These are phyloP conservation scores for Colletotrichum viniferum DNA, from an alignment of 2,329 filamentous ascomycete genomes.

Conservation along the genomic window DNA sequence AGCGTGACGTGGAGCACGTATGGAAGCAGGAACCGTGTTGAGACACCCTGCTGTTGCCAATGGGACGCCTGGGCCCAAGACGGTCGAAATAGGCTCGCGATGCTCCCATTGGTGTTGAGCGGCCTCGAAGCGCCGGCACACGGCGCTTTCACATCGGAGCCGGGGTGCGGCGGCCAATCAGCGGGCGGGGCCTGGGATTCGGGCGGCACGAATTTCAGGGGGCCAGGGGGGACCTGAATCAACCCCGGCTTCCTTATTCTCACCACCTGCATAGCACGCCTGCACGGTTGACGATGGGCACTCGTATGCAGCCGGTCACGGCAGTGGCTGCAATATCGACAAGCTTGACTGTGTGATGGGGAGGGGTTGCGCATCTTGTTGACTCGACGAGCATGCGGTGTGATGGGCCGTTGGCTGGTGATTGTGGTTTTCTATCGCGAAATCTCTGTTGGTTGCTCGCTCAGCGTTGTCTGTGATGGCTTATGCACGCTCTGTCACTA, in stretches of 20 bases:
- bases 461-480: neutral
- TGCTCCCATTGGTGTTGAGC: constrained; percentile 19
- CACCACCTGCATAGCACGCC: neutral
- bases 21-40: constrained; percentile 11
- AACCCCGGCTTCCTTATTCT: neutral
- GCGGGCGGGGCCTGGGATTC: neutral
- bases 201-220: constrained; percentile 15
- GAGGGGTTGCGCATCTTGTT: neutral
- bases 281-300: neutral
- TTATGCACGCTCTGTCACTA: constrained; percentile 5
- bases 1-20: neutral
- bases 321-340: constrained; percentile 9
- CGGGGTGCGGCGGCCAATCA: constrained; percentile 19
- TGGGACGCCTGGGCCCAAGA: neutral
- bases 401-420: neutral
- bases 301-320: neutral
- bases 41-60: neutral
- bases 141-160: constrained; percentile 21
- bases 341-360: constrained; percentile 2
- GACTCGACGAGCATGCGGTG: neutral
- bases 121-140: constrained; percentile 23
- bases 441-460: neutral
- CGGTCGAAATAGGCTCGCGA: constrained; percentile 10
- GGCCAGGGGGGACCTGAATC: neutral
- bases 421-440: neutral